Evolutionary conservation across 352 stramenopile species (phyloP).

Genomic region (Globisporangium recalcitrans): DNA sequence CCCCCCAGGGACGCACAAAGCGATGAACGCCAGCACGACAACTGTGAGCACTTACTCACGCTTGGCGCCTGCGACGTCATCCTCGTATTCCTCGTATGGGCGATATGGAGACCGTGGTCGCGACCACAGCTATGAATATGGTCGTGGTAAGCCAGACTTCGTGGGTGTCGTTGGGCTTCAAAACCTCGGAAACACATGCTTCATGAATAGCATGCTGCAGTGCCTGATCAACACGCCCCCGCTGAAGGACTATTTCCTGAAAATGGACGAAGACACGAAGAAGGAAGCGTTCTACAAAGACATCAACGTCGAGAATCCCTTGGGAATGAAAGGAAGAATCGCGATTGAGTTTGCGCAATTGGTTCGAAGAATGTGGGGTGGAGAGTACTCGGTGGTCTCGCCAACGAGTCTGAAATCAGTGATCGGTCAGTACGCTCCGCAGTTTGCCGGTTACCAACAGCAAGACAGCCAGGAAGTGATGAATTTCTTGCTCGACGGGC

Average conservation of each 20-base stretch:
- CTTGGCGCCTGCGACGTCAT: slow-evolving; percentile 9
- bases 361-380: slow-evolving; percentile 92
- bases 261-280: slow-evolving; percentile 48
- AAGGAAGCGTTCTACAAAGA: slow-evolving; percentile 51
- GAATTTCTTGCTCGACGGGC: slow-evolving; percentile 88
- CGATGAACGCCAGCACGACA: slow-evolving; percentile 29
- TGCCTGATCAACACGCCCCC: slow-evolving; percentile 93
- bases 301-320: slow-evolving; percentile 94
- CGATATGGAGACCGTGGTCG: slow-evolving; percentile 27
- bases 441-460: slow-evolving; percentile 88
- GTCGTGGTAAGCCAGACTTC: slow-evolving; percentile 46
- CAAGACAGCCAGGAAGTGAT: slow-evolving; percentile 92
- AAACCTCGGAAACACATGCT: slow-evolving; percentile 82
- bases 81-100: slow-evolving; percentile 23
- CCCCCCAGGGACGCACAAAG: slow-evolving; percentile 50
- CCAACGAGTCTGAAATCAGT: slow-evolving; percentile 77
- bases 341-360: slow-evolving; percentile 94
- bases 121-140: slow-evolving; percentile 39
- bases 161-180: slow-evolving; percentile 68
- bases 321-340: slow-evolving; percentile 91
- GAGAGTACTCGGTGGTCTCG: slow-evolving; percentile 79
- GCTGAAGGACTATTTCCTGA: slow-evolving; percentile 92
- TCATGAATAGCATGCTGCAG: slow-evolving; percentile 84
- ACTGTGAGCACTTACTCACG: background rate
- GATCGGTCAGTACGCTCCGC: slow-evolving; percentile 82